Evolutionary conservation across 805 yeast genomes (phyloP).

Genomic region (Novakomyces olei): DNA sequence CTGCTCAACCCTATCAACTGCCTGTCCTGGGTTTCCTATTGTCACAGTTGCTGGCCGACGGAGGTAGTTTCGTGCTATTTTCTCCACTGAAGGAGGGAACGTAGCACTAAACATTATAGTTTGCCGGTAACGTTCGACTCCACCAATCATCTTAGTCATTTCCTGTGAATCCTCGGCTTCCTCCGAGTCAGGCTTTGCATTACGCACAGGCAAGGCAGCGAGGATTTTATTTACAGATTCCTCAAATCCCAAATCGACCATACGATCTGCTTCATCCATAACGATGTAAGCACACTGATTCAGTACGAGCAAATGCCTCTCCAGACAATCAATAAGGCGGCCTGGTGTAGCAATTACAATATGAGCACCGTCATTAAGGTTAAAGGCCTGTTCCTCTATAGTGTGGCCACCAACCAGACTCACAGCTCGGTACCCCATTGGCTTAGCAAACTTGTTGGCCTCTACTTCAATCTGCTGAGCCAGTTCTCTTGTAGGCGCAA

Average conservation of each 20-base stretch:
- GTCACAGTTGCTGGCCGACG: constrained; percentile 37
- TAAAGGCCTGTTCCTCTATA: constrained; percentile 44
- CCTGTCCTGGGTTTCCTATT: constrained; percentile 46
- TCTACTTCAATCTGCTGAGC: constrained; percentile 69
- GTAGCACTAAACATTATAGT: constrained; percentile 94
- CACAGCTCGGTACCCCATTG: constrained; percentile 21
- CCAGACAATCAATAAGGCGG: constrained; percentile 58
- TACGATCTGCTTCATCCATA: constrained; percentile 86
- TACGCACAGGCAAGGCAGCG: constrained; percentile 28
- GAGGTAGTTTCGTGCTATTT: constrained; percentile 40
- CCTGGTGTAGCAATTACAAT: constrained; percentile 91
- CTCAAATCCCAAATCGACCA: constrained; percentile 90
- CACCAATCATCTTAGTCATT: constrained; percentile 10
- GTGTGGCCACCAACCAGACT: constrained; percentile 81
- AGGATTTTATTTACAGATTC: constrained; percentile 46
- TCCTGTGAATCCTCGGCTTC: constrained; percentile 10
- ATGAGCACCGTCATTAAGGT: constrained; percentile 43
- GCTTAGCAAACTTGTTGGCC: constrained; percentile 28
- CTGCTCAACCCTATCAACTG: constrained; percentile 50
- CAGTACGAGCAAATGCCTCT: constrained; percentile 38
- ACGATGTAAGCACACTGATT: constrained; percentile 43
- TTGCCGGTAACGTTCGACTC: constrained; percentile 19
- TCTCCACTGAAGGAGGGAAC: constrained; percentile 52
- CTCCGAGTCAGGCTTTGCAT: constrained; percentile 19
- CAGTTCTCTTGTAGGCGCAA: constrained; percentile 87